Evolutionary conservation across 1,284 basidiomycete genomes (phyloP).

Genomic region (Fomitopsis betulina): DNA sequence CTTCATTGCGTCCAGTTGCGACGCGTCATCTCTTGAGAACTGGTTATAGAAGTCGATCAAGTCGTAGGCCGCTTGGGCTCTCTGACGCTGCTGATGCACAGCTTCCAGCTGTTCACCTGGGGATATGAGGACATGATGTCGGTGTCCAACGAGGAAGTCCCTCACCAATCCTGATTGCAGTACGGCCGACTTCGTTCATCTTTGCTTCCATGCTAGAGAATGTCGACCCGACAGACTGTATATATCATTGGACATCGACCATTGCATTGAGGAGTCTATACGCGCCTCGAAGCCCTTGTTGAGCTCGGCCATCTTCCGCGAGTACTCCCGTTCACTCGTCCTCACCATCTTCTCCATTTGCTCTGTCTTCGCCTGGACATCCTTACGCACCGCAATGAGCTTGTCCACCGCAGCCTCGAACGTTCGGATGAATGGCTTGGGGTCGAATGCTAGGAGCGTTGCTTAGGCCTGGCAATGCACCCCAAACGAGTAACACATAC

Average conservation of each 20-base stretch:
- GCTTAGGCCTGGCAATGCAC: neutral
- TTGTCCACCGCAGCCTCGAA: slow-evolving; percentile 90
- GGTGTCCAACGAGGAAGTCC: neutral
- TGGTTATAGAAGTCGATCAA: slow-evolving; percentile 96
- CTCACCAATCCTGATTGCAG: slow-evolving; percentile 89
- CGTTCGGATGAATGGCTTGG: slow-evolving; percentile 87
- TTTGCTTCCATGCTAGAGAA: slow-evolving; percentile 82
- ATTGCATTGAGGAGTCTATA: neutral
- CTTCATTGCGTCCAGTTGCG: slow-evolving; percentile 72
- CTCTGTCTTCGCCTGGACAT: slow-evolving; percentile 86
- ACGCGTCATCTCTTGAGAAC: slow-evolving; percentile 82
- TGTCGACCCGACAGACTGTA: slow-evolving; percentile 74
- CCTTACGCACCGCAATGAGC: slow-evolving; percentile 80
- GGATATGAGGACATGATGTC: slow-evolving; percentile 1
- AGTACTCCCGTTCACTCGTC: slow-evolving; percentile 90
- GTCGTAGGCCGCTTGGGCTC: slow-evolving; percentile 92
- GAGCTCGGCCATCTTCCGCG: slow-evolving; percentile 88
- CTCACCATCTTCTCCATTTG: slow-evolving; percentile 91
- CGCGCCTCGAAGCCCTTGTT: slow-evolving; percentile 87
- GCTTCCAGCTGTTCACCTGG: slow-evolving; percentile 96
- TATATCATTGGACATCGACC: neutral
- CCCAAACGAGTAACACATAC: slow-evolving; percentile 44
- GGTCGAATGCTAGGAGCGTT: slow-evolving; percentile 74
- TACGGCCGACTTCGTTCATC: slow-evolving; percentile 93
- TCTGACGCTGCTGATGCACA: slow-evolving; percentile 87